phyloP scores from a whole-genome alignment of 139 green algal genomes.

The Auxenochlorella pyrenoidosa region DNA sequence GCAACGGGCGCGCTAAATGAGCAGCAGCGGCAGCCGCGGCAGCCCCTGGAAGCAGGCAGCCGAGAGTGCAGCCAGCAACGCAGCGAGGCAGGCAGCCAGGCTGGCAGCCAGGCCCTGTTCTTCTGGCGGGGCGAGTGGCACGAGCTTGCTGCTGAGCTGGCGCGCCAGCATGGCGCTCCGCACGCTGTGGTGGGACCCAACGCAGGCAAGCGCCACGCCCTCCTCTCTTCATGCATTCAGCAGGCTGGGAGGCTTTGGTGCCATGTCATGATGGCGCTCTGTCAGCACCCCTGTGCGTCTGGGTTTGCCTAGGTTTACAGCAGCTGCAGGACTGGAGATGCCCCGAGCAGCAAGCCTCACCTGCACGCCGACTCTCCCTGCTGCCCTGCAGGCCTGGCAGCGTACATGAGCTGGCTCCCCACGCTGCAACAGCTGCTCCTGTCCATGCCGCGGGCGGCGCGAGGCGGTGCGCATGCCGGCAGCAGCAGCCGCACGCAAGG shows the following conservation, averaged over 20 bases:
- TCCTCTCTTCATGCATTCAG: too few relatives aligned
- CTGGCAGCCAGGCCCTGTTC: neutral
- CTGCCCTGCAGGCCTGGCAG: constrained; percentile 40
- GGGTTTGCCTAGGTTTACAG: too few relatives aligned
- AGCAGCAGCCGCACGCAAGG: neutral
- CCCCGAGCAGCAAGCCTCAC: too few relatives aligned
- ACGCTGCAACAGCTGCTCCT: constrained; percentile 37
- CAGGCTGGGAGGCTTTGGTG: too few relatives aligned
- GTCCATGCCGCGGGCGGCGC: neutral
- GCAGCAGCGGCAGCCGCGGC: neutral
- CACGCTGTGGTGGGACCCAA: constrained; percentile 38
- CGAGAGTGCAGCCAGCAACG: neutral
- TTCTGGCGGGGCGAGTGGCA: constrained; percentile 25
- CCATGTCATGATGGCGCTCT: too few relatives aligned
- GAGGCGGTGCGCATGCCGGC: neutral
- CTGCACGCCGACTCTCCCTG: neutral
- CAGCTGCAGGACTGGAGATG: too few relatives aligned
- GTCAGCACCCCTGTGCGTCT: too few relatives aligned
- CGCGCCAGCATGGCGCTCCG: neutral
- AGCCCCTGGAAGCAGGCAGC: neutral
- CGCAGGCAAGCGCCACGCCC: constrained; percentile 3
- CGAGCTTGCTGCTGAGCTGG: constrained; percentile 32
- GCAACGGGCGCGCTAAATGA: neutral
- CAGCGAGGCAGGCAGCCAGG: neutral
- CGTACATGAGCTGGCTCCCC: constrained; percentile 48